Base-by-base conservation (phyloP, 2,329 filamentous ascomycete species). In the Cladophialophora chaetospira region DNA sequence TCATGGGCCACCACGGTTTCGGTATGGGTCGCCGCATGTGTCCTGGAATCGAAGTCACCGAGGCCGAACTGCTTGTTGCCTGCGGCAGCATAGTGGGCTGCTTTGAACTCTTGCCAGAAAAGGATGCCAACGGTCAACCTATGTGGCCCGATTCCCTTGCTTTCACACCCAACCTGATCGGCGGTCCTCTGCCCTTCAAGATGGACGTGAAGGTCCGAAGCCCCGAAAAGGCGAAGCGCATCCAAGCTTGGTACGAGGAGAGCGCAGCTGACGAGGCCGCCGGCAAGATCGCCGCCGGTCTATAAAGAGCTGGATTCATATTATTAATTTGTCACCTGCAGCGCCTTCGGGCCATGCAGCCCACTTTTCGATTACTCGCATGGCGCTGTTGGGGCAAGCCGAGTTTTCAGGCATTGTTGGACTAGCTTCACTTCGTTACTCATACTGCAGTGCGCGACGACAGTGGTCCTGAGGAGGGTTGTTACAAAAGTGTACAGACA, bases 1-100 rank as follows among this genome's bases (percentile, higher is more conserved):
- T 69, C 17, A 66, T 65, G 58, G 61, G 64, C 45, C 63, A 63
- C 49, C 60, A 64, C 46, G 58, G 60, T 45, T 69, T 69, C 55
- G 67, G 66, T 26, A 68, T 65, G 60, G 68, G 67, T 54, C 62
- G 66, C n/a, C 63, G 68, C 40, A 63, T 64, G 54, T 70, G 67
- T 44, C 65, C 64, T 5, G 68, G 68, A 44, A 64, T 68, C 28
- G 63, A 68, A 51, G 45, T 66, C 35, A 65, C 63, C 11, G 58
- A 68, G 45, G 64, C 58, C 15, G 66, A 68, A 43, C 38, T 67
- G 21, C 52, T 68, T 6, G 63, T 67, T 38, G 61, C 65, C 17
- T 65, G 64, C 46, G 66, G 66, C 51, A 62, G 60, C 44, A 63
- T 68, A 29, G 49, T 66, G 19, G 64, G 61, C 56, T 63, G 63